Evolutionary conservation across 2,329 filamentous ascomycete genomes (phyloP).

Genomic region (Penicillium verrucosum): DNA sequence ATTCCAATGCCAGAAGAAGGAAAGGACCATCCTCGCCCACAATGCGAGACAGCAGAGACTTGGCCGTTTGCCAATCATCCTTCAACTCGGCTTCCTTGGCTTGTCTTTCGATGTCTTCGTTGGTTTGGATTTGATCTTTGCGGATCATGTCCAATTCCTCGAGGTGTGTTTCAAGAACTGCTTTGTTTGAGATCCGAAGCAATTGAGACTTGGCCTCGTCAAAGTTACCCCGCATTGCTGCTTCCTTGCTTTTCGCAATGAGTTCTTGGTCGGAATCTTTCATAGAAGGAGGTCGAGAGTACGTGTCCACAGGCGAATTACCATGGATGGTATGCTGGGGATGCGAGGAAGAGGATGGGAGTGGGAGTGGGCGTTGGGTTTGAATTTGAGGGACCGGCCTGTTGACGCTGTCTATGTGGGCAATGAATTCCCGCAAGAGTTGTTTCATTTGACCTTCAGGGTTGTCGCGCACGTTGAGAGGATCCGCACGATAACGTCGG

Average conservation of each 20-base stretch:
- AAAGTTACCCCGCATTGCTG: not conserved
- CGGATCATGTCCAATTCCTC: not conserved
- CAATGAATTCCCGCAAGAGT: too few species aligned
- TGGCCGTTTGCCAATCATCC: not conserved
- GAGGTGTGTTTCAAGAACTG: not conserved
- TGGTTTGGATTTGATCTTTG: not conserved
- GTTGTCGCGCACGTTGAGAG: too few species aligned
- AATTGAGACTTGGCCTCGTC: not conserved
- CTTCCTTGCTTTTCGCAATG: not conserved
- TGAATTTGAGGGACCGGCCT: too few species aligned
- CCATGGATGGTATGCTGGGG: too few species aligned
- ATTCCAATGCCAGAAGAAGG: not conserved
- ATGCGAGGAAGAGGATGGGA: too few species aligned
- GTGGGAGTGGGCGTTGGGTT: too few species aligned
- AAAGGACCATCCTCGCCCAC: not conserved
- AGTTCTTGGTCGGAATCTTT: too few species aligned
- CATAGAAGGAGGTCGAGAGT: too few species aligned
- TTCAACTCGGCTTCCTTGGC: not conserved
- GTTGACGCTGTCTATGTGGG: too few species aligned
- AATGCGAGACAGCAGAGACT: not conserved
- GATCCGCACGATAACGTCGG: too few species aligned
- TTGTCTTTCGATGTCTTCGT: not conserved
- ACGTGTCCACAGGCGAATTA: too few species aligned
- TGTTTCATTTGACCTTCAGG: too few species aligned
- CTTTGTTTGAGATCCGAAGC: not conserved